Evolutionary conservation across 495 filamentous ascomycete genomes (phyloP).

Genomic region (Penicillium lagena): DNA sequence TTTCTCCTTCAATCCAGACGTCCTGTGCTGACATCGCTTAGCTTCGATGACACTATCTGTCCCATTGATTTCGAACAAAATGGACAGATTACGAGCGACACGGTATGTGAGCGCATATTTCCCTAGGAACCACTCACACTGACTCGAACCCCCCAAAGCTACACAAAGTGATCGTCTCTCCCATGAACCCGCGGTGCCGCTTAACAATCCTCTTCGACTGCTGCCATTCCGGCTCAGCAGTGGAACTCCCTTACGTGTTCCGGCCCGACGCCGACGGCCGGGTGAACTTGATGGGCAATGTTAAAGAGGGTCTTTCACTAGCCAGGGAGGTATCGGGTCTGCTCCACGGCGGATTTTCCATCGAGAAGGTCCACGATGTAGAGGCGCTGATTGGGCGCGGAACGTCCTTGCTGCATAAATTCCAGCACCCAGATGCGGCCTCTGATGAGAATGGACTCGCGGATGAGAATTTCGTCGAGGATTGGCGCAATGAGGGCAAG

Average conservation of each 20-base stretch:
- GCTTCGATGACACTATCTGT: conserved; percentile 52
- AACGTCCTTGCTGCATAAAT: conserved; percentile 44
- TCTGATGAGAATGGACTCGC: conserved; percentile 44
- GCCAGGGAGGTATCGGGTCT: conserved; percentile 38
- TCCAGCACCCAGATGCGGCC: conserved; percentile 36
- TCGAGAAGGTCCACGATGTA: conserved; percentile 43
- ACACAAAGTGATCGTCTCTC: conserved; percentile 46
- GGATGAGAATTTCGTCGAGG: conserved; percentile 42
- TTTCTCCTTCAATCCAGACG: neutral
- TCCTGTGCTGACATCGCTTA: conserved; percentile 13
- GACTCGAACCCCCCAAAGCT: conserved; percentile 19
- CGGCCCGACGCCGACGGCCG: conserved; percentile 48
- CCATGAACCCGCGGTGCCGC: conserved; percentile 41
- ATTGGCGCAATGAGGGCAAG: conserved; percentile 46
- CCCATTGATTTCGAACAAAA: conserved; percentile 45
- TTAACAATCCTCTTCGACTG: conserved; percentile 56
- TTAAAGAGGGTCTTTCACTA: conserved; percentile 45
- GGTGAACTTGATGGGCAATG: conserved; percentile 47
- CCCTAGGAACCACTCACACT: too few species aligned
- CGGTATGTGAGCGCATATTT: conserved; percentile 11
- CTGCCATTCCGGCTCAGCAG: conserved; percentile 55
- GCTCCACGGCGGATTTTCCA: conserved; percentile 47
- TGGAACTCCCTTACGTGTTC: conserved; percentile 55
- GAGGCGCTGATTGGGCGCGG: conserved; percentile 47
- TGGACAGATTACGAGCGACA: conserved; percentile 47